A percentile compares a stretch with the other conserved stretches of the same genome.
phyloP scores from a whole-genome alignment of 192 early-diverging fungal genomes.

The Helicostylum pulchrum region DNA sequence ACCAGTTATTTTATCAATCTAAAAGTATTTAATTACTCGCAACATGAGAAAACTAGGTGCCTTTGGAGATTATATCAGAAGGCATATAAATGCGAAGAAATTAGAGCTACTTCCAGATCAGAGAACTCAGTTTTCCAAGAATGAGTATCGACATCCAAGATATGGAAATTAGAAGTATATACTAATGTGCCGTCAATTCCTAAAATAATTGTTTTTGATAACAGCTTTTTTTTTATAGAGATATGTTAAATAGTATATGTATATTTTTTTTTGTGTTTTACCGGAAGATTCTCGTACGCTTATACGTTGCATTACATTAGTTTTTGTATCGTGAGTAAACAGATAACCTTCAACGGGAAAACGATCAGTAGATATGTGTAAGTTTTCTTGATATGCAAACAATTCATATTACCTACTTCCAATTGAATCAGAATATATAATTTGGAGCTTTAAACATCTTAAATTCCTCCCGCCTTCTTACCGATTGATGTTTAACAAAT shows the following conservation, averaged over 20 bases:
- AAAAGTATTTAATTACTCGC: too few species aligned
- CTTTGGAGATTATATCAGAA: too few species aligned
- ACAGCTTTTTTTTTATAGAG: neutral
- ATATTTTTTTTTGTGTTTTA: neutral
- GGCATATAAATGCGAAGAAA: too few species aligned
- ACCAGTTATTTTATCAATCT: too few species aligned
- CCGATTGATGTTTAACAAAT: too few species aligned
- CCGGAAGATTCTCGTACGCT: neutral
- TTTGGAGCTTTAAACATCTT: too few species aligned
- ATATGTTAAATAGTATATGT: too few species aligned
- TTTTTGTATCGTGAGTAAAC: neutral
- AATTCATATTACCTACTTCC: neutral
- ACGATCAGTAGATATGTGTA: neutral
- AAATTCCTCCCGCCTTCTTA: too few species aligned
- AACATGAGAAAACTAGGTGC: too few species aligned
- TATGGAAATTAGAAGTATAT: neutral
- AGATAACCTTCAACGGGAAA: neutral
- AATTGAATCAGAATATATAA: neutral
- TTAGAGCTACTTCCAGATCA: too few species aligned
- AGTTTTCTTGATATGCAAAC: neutral
- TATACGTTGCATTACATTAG: constrained; percentile 1
- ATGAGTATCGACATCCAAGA: neutral
- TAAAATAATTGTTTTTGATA: constrained; percentile 2
- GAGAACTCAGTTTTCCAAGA: neutral
- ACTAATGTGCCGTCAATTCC: neutral